Evolutionary conservation across 257 asterid species (phyloP).

Genomic region (Solanum phureja): DNA sequence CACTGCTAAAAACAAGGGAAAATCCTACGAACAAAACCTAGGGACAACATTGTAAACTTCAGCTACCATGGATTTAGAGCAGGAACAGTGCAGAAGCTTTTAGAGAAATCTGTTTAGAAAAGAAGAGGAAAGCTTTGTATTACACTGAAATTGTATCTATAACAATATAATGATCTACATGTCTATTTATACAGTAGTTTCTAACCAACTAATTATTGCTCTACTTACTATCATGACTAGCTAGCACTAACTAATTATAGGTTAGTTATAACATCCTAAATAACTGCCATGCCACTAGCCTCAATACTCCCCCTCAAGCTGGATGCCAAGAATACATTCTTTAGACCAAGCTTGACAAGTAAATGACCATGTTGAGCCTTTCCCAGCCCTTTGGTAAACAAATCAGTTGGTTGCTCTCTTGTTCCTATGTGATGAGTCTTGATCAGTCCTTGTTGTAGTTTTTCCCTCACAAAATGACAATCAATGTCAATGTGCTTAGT

Average conservation of each 20-base stretch:
- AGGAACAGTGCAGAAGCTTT: no score
- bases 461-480: not conserved
- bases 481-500: not conserved
- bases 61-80: no score
- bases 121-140: no score
- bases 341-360: not conserved
- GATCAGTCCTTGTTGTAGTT: not conserved
- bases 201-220: not conserved
- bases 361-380: not conserved
- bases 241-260: not conserved
- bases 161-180: no score
- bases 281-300: not conserved
- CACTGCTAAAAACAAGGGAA: not conserved
- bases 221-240: not conserved
- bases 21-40: not conserved
- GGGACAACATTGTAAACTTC: not conserved
- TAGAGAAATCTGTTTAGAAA: no score
- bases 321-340: not conserved
- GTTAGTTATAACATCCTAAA: not conserved
- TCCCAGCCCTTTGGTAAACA: not conserved
- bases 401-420: not conserved
- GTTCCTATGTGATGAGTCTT: not conserved
- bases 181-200: no score
- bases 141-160: no score
- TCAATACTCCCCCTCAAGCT: not conserved